Percentiles rank a stretch among this genome's conserved stretches.
phyloP scores from a whole-genome alignment of 352 stramenopile species.

The Plasmopara halstedii region DNA sequence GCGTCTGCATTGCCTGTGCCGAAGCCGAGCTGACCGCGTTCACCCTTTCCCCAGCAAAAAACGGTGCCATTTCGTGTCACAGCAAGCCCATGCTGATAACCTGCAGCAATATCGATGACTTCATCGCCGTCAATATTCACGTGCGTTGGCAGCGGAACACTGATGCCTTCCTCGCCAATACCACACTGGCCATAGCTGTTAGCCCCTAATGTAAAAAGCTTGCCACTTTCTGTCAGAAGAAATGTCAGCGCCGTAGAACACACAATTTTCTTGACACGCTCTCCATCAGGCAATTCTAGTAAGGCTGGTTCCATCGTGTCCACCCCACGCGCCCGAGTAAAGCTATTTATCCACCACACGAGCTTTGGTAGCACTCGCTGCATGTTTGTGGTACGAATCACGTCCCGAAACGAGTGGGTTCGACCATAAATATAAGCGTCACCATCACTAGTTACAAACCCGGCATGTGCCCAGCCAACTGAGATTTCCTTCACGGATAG shows the following conservation, averaged over 20 bases:
- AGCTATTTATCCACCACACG: constrained; percentile 60
- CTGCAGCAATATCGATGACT: constrained; percentile 60
- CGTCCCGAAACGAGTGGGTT: constrained; percentile 77
- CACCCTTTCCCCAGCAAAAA: constrained; percentile 78
- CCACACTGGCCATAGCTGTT: constrained; percentile 82
- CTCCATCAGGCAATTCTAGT: constrained; percentile 50
- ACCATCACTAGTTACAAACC: constrained; percentile 61
- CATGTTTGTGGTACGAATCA: constrained; percentile 82
- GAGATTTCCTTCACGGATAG: constrained; percentile 57
- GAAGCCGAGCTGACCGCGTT: constrained; percentile 76
- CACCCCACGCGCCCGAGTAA: constrained; percentile 52
- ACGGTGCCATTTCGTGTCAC: constrained; percentile 60
- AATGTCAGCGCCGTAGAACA: constrained; percentile 77
- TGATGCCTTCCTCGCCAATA: constrained; percentile 50
- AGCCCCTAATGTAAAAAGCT: constrained; percentile 68
- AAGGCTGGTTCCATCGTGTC: constrained; percentile 53
- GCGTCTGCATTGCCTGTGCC: constrained; percentile 63
- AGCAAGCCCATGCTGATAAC: constrained; percentile 73
- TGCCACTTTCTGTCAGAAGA: constrained; percentile 66
- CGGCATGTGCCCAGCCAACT: constrained; percentile 68
- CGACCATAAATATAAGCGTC: constrained; percentile 69
- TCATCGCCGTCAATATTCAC: constrained; percentile 60
- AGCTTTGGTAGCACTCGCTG: constrained; percentile 67
- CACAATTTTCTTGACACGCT: constrained; percentile 67
- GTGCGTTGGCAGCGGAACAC: constrained; percentile 41